Percentiles rank a stretch among this genome's conserved stretches.
Evolutionary conservation across 306 rosid genomes (phyloP).

Genomic region (Dryas alaskensis): DNA sequence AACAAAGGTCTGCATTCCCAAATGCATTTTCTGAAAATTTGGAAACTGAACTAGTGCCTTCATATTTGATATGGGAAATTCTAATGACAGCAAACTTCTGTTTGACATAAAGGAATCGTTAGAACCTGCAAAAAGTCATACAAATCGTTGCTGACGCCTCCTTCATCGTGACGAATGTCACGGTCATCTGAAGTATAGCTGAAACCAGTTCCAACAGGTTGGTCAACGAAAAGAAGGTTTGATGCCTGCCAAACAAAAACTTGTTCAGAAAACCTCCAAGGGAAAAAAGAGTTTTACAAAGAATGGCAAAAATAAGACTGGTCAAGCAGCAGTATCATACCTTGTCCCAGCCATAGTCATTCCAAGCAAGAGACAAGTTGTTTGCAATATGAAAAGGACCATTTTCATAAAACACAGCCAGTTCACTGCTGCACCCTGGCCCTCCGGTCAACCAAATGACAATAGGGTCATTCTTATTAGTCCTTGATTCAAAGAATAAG

Average conservation of each 20-base stretch:
- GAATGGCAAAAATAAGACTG: no score
- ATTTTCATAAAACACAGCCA: conserved; percentile 86
- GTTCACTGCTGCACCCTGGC: conserved; percentile 94
- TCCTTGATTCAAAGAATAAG: conserved; percentile 88
- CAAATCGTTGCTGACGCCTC: conserved; percentile 77
- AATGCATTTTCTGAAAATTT: neutral
- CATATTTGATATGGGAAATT: no score
- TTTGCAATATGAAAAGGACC: conserved; percentile 79
- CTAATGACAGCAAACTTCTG: neutral
- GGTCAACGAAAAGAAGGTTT: conserved; percentile 78
- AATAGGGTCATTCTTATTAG: conserved; percentile 52
- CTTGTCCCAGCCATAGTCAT: conserved; percentile 90
- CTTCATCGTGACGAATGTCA: conserved; percentile 79
- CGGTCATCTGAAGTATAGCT: conserved; percentile 62
- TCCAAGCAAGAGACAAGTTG: conserved; percentile 75
- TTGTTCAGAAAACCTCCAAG: neutral
- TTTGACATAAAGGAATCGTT: neutral
- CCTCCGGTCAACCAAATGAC: conserved; percentile 96
- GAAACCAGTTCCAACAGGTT: conserved; percentile 93
- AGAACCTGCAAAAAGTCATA: conserved; percentile 86
- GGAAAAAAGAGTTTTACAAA: no score
- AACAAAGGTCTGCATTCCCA: no score
- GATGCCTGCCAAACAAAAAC: conserved; percentile 55
- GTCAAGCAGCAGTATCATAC: conserved; percentile 22
- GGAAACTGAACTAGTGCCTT: neutral